These are phyloP conservation scores for Ceratobasidium sp. DNA, from an alignment of 1,284 basidiomycete genomes.

Conservation along the genomic window DNA sequence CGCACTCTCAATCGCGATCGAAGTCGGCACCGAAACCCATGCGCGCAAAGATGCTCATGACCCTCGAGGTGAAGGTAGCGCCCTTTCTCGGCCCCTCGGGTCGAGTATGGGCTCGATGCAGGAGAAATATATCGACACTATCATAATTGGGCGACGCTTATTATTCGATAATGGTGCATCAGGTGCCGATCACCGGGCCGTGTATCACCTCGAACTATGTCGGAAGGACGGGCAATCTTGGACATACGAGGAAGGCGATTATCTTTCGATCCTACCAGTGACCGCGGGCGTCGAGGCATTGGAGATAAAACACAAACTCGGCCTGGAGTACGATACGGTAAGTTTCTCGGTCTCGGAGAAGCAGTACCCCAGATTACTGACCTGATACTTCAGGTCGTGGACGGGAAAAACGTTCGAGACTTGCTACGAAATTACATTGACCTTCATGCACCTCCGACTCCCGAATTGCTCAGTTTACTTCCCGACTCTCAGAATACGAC, in stretches of 20 bases:
- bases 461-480: background rate
- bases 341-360: background rate
- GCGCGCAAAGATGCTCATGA: background rate
- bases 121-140: constrained; percentile 21
- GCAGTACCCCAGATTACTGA: background rate
- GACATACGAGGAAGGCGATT: constrained; percentile 17
- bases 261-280: constrained; percentile 1
- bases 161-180: constrained; percentile 10
- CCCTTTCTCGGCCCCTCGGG: constrained; percentile 1
- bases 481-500: constrained; percentile 10
- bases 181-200: background rate
- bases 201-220: constrained; percentile 16
- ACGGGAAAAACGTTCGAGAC: constrained; percentile 24
- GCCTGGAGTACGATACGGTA: constrained; percentile 19
- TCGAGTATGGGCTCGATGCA: constrained; percentile 22
- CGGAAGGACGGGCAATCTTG: constrained; percentile 19
- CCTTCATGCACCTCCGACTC: constrained; percentile 14
- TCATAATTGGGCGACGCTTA: background rate
- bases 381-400: background rate
- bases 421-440: constrained; percentile 20
- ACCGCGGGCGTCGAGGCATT: constrained; percentile 14
- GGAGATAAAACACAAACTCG: constrained; percentile 9
- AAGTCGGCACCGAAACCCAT: constrained; percentile 20
- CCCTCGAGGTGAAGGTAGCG: background rate
- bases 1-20: constrained; percentile 25